Evolutionary conservation across 257 asterid species (phyloP).

Genomic region (Apocynum venetum): DNA sequence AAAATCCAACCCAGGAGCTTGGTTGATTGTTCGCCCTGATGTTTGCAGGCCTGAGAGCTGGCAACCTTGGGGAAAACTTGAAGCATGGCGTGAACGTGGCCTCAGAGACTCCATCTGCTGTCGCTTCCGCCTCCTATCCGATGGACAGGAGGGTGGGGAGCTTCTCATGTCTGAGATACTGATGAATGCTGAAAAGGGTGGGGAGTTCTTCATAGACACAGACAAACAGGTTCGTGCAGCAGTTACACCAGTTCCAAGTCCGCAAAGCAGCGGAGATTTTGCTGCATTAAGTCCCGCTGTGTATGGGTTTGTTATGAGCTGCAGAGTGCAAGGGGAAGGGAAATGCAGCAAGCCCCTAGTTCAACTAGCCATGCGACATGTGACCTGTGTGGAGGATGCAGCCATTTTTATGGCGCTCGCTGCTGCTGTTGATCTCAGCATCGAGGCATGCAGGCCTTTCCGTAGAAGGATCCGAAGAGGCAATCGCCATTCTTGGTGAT

Average conservation of each 20-base stretch:
- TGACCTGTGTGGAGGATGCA: conserved; percentile 90
- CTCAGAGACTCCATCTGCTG: conserved; percentile 63
- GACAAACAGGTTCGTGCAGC: conserved; percentile 58
- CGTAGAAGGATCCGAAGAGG: conserved; percentile 61
- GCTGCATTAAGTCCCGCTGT: conserved; percentile 53
- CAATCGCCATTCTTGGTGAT: conserved; percentile 68
- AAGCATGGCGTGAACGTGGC: conserved; percentile 96
- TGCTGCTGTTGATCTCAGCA: conserved; percentile 91
- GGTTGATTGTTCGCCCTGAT: conserved; percentile 87
- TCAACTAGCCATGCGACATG: conserved; percentile 83
- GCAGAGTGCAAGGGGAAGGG: conserved; percentile 82
- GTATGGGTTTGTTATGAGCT: conserved; percentile 90
- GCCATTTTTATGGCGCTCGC: conserved; percentile 97
- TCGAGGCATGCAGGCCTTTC: conserved; percentile 83
- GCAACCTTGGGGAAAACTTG: conserved; percentile 99
- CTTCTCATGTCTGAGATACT: conserved; percentile 67
- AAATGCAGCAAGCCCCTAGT: conserved; percentile 77
- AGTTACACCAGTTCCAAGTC: conserved; percentile 60
- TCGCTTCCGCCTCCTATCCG: conserved; percentile 76
- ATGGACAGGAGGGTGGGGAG: conserved; percentile 68
- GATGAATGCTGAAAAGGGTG: conserved; percentile 81
- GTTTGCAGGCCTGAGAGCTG: conserved; percentile 69
- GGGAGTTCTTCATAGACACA: conserved; percentile 79
- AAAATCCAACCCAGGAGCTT: conserved; percentile 96
- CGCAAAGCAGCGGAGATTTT: conserved; percentile 87